phyloP scores from a whole-genome alignment of 306 rosid species.

The Mimosa bimucronata region DNA sequence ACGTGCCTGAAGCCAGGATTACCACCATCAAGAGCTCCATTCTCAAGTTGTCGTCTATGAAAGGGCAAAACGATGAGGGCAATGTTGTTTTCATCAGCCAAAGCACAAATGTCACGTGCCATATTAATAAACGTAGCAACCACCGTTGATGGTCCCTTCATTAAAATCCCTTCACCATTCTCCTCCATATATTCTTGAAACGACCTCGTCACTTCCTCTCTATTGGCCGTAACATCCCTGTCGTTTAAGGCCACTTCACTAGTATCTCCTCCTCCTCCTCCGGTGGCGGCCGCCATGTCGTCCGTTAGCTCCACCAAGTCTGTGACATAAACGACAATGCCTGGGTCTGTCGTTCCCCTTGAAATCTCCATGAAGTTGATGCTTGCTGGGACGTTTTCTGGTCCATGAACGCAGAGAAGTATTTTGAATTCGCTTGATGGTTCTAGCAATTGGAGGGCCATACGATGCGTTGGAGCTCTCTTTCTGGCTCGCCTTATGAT shows the following conservation, averaged over 20 bases:
- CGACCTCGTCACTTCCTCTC: conserved; percentile 62
- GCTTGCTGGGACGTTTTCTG: conserved; percentile 55
- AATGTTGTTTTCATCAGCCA: conserved; percentile 75
- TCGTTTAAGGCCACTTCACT: conserved; percentile 56
- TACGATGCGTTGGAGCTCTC: conserved; percentile 67
- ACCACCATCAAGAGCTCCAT: conserved; percentile 65
- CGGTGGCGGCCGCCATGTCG: conserved; percentile 53
- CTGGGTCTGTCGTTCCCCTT: conserved; percentile 63
- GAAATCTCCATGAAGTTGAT: conserved; percentile 87
- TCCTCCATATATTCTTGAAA: conserved; percentile 57
- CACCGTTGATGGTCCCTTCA: conserved; percentile 61
- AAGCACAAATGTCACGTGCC: conserved; percentile 65
- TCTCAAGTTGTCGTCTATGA: conserved; percentile 61
- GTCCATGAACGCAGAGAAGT: conserved; percentile 75
- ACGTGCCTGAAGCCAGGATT: conserved; percentile 76
- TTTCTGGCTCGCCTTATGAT: conserved; percentile 81
- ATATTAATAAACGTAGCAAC: conserved; percentile 62
- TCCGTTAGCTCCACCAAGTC: conserved; percentile 84
- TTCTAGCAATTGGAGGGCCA: conserved; percentile 73
- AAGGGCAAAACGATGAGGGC: conserved; percentile 87
- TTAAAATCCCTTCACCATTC: conserved; percentile 51
- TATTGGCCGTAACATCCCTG: conserved; percentile 48
- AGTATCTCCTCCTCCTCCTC: conserved; percentile 38
- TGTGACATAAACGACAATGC: conserved; percentile 64
- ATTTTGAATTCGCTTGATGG: conserved; percentile 66